Conservation (phyloP, 805 yeast species). For the Saccharomycopsis fibuligera region DNA sequence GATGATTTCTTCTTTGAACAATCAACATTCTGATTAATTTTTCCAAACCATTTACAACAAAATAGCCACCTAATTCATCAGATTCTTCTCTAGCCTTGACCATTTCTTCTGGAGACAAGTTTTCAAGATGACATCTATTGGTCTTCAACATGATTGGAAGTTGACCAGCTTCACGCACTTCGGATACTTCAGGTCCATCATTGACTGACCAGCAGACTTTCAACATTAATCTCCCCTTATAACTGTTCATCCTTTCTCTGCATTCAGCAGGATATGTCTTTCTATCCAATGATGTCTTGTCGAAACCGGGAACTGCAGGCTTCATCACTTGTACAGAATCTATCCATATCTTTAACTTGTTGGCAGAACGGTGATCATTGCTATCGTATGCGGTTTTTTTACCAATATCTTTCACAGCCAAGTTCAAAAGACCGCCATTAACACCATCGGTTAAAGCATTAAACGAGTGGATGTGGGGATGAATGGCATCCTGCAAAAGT, state of each 20-base stretch:
- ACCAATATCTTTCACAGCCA: slow-evolving; percentile 87
- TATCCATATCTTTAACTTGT: slow-evolving; percentile 76
- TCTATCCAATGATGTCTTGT: slow-evolving; percentile 71
- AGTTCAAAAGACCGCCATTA: slow-evolving; percentile 75
- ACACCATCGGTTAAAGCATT: slow-evolving; percentile 90
- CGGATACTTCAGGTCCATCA: slow-evolving; percentile 75
- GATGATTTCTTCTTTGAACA: slow-evolving; percentile 96
- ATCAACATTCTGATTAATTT: slow-evolving; percentile 94
- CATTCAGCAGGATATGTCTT: slow-evolving; percentile 79
- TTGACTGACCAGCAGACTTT: slow-evolving; percentile 84
- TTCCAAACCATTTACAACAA: slow-evolving; percentile 93
- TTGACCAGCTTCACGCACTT: slow-evolving; percentile 84
- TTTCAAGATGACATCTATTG: slow-evolving; percentile 86
- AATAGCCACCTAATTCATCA: slow-evolving; percentile 96
- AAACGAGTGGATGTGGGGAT: slow-evolving; percentile 94
- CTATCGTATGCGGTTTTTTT: slow-evolving; percentile 80
- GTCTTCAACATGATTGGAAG: slow-evolving; percentile 88
- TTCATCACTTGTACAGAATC: slow-evolving; percentile 83
- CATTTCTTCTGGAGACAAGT: slow-evolving; percentile 73
- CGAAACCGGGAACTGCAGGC: slow-evolving; percentile 68
- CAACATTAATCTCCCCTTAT: slow-evolving; percentile 70
- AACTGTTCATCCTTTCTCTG: slow-evolving; percentile 82
- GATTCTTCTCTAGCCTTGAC: slow-evolving; percentile 80
- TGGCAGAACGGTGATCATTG: slow-evolving; percentile 68
- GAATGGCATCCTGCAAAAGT: slow-evolving; percentile 78